These are phyloP conservation scores for Chlorella vulgaris DNA, from an alignment of 139 green algal genomes.

Conservation along the genomic window DNA sequence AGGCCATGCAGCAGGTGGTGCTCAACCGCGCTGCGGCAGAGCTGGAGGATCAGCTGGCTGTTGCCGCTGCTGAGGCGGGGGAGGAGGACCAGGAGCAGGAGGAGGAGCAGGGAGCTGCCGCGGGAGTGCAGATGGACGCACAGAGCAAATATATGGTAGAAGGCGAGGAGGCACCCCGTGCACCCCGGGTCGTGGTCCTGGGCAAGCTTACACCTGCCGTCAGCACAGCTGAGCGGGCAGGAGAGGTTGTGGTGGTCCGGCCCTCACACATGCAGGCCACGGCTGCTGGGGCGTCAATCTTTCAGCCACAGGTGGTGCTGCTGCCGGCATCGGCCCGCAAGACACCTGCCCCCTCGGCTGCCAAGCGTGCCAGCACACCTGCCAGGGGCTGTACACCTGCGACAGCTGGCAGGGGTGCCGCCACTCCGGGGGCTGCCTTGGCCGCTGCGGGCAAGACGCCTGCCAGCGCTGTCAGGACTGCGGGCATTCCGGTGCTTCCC, in stretches of 20 bases:
- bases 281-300: not conserved
- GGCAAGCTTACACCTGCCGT: not conserved
- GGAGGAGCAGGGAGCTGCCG: not conserved
- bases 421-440: not conserved
- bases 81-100: conserved; percentile 6
- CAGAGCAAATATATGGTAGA: no score
- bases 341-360: not conserved
- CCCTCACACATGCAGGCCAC: conserved; percentile 4
- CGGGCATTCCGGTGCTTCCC: not conserved
- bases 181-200: conserved; percentile 36
- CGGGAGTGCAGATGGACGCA: not conserved
- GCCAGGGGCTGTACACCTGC: conserved; percentile 7
- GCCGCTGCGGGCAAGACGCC: not conserved
- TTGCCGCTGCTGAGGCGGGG: not conserved
- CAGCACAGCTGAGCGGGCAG: conserved; percentile 29
- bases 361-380: not conserved
- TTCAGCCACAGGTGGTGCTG: not conserved
- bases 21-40: conserved; percentile 33
- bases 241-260: conserved; percentile 44
- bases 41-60: conserved; percentile 9
- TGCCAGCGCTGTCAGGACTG: not conserved
- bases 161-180: not conserved
- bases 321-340: conserved; percentile 12
- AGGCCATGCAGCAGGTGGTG: conserved; percentile 42
- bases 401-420: not conserved